Percentiles rank a stretch among this genome's conserved stretches.
These are phyloP conservation scores for Clarireedia homoeocarpa DNA, from an alignment of 2,329 filamentous ascomycete genomes.

Conservation along the genomic window DNA sequence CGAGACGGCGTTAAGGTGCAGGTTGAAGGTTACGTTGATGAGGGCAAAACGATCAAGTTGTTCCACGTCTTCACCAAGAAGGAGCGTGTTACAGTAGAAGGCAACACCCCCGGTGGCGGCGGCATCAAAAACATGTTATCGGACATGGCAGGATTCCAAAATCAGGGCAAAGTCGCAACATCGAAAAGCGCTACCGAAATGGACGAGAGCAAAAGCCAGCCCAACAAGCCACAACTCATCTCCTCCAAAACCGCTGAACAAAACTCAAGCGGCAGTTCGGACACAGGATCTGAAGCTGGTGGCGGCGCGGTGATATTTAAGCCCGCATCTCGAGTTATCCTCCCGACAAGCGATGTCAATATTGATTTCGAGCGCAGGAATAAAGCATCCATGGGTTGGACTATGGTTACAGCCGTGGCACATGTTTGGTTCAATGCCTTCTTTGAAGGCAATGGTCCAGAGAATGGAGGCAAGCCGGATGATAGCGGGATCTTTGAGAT, in stretches of 20 bases:
- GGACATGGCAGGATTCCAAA: constrained; percentile 39
- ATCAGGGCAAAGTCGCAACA: constrained; percentile 17
- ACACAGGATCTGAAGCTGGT: constrained; percentile 40
- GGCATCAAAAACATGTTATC: constrained; percentile 45
- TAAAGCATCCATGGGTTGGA: constrained; percentile 67
- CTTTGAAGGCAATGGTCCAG: constrained; percentile 77
- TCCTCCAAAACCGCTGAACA: neutral
- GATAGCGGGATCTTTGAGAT: constrained; percentile 65
- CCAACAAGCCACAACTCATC: neutral
- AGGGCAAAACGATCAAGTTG: constrained; percentile 76
- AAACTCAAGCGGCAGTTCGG: neutral
- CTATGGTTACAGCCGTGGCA: constrained; percentile 86
- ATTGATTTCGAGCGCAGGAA: constrained; percentile 84
- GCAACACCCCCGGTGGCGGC: constrained; percentile 40
- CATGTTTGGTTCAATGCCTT: constrained; percentile 97
- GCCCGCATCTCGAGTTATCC: constrained; percentile 56
- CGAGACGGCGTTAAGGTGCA: constrained; percentile 80
- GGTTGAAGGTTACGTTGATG: constrained; percentile 79
- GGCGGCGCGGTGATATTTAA: constrained; percentile 73
- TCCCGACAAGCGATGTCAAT: constrained; percentile 81
- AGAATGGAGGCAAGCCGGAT: constrained; percentile 56
- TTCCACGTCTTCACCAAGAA: constrained; percentile 71
- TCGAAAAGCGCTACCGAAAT: constrained; percentile 12
- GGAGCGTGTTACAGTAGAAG: constrained; percentile 65
- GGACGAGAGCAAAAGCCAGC: neutral